Evolutionary conservation across 495 filamentous ascomycete species (phyloP), one percentile per base, ranked within the genome.

Genomic region (Penicillium paradoxum): DNA sequence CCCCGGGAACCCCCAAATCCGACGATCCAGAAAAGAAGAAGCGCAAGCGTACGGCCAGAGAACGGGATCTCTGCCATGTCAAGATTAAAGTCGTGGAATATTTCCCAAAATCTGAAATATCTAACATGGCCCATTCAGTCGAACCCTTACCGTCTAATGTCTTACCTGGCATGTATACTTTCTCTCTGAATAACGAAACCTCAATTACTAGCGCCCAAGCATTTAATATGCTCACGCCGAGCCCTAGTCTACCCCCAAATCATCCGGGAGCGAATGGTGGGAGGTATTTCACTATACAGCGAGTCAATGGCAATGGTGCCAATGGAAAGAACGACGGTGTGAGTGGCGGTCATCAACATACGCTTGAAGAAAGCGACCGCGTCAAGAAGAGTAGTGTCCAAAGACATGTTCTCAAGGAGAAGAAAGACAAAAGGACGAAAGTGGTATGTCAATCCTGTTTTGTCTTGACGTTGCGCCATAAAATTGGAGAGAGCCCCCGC

Each of bases 61-160:
- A 88, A 62, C 79, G 86, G 1, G 86, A 93, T 65, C 78, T 92
- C 19, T 95, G 90, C 69, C 88, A 93, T 66, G 88, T 95, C 56
- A 95, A 93, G 67, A 92, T 95, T 64, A 95, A 93, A 70, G 91
- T 95, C 49, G 90, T 88, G 4, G 88, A 95, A 66, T 88, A 88
- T 63, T 83, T 85, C 43, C 79, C 86, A 6, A 80, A 78, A 1
- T 74, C 79, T n/a, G 56, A 15, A 71, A 54, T 46, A 58, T 14
- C 63, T 46, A 32, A 64, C 34, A 39, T 44, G 10, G 49, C 49
- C 34, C 39, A 51, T 27, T 48, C 52, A 1, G 55, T 58, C 34
- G 54, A 64, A 36, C 42, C 65, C 6, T 45, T 64, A 13, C 53
- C 62, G 4, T 63, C 56, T 29, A 64, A 66, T 10, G 42, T 66